Conservation (phyloP, 495 filamentous ascomycete species). For the Penicillium subrubescens region DNA sequence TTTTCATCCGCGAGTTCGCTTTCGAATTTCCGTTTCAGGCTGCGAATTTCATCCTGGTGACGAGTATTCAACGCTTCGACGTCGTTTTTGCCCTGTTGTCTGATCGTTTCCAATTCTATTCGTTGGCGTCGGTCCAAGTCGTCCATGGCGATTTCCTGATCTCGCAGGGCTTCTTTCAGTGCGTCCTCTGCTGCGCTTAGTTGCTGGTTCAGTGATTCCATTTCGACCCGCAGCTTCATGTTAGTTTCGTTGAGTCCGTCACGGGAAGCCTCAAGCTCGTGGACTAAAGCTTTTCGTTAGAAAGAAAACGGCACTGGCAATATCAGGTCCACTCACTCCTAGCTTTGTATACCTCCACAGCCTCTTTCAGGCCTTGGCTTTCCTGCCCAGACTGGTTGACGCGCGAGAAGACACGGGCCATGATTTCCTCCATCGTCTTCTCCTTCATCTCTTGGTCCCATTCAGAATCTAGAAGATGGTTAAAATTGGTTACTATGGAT, state of each 20-base stretch:
- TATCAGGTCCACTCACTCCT: conserved; percentile 57
- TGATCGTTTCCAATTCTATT: conserved; percentile 47
- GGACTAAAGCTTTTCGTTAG: conserved; percentile 49
- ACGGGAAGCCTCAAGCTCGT: conserved; percentile 64
- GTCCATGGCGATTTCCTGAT: conserved; percentile 60
- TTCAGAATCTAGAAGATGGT: conserved; percentile 52
- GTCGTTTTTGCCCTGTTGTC: conserved; percentile 44
- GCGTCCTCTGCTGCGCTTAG: conserved; percentile 43
- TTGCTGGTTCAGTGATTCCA: conserved; percentile 57
- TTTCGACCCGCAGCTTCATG: conserved; percentile 55
- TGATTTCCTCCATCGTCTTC: conserved; percentile 65
- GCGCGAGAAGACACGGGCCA: conserved; percentile 59
- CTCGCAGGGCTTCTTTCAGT: conserved; percentile 53
- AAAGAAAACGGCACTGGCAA: background rate
- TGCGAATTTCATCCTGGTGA: conserved; percentile 53
- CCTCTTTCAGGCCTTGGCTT: conserved; percentile 65
- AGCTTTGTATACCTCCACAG: conserved; percentile 67
- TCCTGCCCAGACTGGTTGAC: conserved; percentile 63
- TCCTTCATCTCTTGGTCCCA: conserved; percentile 73
- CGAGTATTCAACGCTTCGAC: conserved; percentile 39
- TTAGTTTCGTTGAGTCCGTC: conserved; percentile 60
- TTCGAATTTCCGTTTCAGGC: conserved; percentile 50
- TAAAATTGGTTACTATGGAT: conserved; percentile 61
- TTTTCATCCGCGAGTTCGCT: conserved; percentile 68
- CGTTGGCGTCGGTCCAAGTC: conserved; percentile 54